A percentile compares a stretch with the other conserved stretches of the same genome.
These are phyloP conservation scores for Chalciporus chontae DNA, from an alignment of 768 basidiomycete species.

Conservation along the genomic window DNA sequence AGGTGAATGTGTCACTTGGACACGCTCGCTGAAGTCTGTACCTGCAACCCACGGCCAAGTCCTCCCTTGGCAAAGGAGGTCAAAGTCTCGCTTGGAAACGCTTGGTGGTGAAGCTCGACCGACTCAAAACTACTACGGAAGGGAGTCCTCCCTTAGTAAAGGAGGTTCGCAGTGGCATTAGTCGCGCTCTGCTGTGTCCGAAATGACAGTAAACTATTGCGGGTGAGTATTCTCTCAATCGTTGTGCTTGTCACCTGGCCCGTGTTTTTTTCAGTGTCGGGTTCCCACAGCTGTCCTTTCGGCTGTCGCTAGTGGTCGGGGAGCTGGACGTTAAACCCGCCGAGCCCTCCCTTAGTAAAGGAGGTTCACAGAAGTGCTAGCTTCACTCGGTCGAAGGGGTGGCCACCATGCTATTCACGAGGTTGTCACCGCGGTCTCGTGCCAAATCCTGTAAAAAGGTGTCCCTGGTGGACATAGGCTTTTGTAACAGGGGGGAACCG, in stretches of 20 bases:
- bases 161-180: conserved; percentile 1
- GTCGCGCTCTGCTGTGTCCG: not conserved
- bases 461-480: too few species aligned
- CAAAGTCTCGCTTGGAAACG: not conserved
- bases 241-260: conserved; percentile 2
- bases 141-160: conserved; percentile 2
- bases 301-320: not conserved
- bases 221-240: conserved; percentile 2
- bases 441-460: too few species aligned
- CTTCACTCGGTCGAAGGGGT: too few species aligned
- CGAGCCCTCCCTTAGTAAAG: conserved; percentile 6
- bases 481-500: too few species aligned
- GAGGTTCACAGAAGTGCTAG: not conserved
- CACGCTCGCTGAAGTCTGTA: not conserved
- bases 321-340: not conserved
- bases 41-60: not conserved
- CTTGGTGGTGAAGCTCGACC: not conserved
- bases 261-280: conserved; percentile 1
- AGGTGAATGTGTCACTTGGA: conserved; percentile 1
- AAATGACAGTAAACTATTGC: conserved; percentile 2
- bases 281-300: not conserved
- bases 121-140: conserved; percentile 2
- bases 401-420: too few species aligned
- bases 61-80: conserved; percentile 1
- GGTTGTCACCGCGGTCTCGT: too few species aligned